Conservation (phyloP, 768 basidiomycete genomes). For the Hortiboletus campestris region DNA sequence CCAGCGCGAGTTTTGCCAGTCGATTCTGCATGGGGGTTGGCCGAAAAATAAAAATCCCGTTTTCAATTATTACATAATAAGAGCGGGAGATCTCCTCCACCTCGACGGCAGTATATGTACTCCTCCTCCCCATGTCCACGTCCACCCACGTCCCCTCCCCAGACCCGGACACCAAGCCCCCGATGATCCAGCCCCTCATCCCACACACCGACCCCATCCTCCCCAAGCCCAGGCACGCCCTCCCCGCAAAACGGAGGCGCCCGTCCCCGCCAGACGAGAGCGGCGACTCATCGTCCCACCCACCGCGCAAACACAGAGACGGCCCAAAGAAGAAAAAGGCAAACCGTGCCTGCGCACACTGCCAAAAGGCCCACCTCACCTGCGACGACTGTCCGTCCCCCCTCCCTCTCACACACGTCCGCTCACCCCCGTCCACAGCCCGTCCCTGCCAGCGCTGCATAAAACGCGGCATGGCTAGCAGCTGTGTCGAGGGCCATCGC, state of each 20-base stretch:
- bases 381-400: conserved; percentile 87
- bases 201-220: too few relatives aligned
- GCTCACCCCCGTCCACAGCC: conserved; percentile 47
- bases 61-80: conserved; percentile 19
- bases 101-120: conserved; percentile 12
- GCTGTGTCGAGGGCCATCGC: conserved; percentile 91
- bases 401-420: neutral
- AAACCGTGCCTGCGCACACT: conserved; percentile 89
- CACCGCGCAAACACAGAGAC: conserved; percentile 58
- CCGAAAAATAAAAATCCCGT: neutral
- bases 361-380: conserved; percentile 97
- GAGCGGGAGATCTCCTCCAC: conserved; percentile 10
- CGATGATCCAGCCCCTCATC: too few relatives aligned
- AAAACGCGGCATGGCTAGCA: conserved; percentile 86
- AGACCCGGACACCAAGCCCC: neutral
- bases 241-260: conserved; percentile 57
- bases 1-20: conserved; percentile 31
- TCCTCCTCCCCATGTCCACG: neutral
- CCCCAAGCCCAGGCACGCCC: conserved; percentile 38
- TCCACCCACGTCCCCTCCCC: conserved; percentile 7
- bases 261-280: conserved; percentile 58
- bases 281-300: conserved; percentile 43
- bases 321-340: conserved; percentile 95
- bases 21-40: conserved; percentile 16
- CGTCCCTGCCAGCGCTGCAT: conserved; percentile 95